Evolutionary conservation across 192 early-diverging fungal species (phyloP), one percentile per base, ranked within the genome.

Genomic region (Backusella morwellensis): DNA sequence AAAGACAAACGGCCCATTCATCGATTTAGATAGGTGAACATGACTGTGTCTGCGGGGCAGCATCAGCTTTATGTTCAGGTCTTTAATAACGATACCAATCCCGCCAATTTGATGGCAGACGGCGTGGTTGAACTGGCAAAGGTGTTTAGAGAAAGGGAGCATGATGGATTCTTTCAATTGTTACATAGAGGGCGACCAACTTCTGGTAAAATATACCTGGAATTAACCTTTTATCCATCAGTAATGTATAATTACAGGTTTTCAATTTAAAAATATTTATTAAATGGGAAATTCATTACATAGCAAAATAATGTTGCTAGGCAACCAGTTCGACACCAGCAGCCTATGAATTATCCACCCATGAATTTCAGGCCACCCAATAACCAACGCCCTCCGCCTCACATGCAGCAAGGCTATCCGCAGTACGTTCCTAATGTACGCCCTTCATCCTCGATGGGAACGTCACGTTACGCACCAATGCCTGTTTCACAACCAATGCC

Each of bases 201-300:
- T 32, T 47, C 23, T 47, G 70, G 70, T 23, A 44, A 72, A 26
- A 72, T 72, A 42, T 72, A 50, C 17, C n/a, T 72, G 14, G 70
- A 72, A 50, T 72, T 72, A 26, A 72, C 70, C 11, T 72, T 72
- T 50, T 72, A 72, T 72, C 40, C 40, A 29, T 40, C 70, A 47
- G 70, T 72, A 72, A 40, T 11, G 44, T 44, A 47, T 32, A 34
- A 66, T 23, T n/a, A 26, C 23, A 6, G 2, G 12, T 15, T 41
- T 50, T 32, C 32, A 29, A n/a, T 44, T 47, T 47, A 6, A 32
- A 26, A 14, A 32, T 47, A 47, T 72, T 71, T 29, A 50, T 50
- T 50, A 50, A 44, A 1, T 50, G 47, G 19, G 19, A 50, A 50
- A 50, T 50, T 50, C 8, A 14, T 19, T 19, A 50, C 6, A 50